Conservation (phyloP, 495 filamentous ascomycete species). For the Xylaria acuta region DNA sequence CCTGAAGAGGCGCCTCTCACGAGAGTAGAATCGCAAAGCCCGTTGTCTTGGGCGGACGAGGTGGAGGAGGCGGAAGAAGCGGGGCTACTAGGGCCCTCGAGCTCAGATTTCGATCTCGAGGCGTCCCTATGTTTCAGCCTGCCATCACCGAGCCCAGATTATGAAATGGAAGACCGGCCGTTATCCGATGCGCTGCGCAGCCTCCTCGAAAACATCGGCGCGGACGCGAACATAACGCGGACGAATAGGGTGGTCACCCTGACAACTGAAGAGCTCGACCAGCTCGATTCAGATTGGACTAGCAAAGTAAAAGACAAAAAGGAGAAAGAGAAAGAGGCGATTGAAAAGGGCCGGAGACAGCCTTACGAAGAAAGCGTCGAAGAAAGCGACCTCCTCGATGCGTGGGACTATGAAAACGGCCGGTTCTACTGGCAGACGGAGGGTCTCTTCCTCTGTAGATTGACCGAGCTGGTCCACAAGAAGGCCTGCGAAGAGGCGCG, state of each 20-base stretch:
- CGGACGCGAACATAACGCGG: not conserved
- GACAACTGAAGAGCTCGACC: not conserved
- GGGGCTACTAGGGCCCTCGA: not conserved
- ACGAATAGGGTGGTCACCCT: too few species aligned
- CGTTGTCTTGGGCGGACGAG: not conserved
- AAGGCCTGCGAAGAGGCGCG: not conserved
- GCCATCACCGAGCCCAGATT: not conserved
- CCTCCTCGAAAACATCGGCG: not conserved
- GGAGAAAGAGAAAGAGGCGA: not conserved
- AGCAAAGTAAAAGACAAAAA: not conserved
- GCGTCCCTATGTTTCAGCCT: too few species aligned
- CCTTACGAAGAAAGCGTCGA: not conserved
- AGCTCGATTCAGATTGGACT: not conserved
- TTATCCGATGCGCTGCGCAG: not conserved
- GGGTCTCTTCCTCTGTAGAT: not conserved
- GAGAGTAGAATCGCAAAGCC: not conserved
- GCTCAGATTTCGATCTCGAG: not conserved
- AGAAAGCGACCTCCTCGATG: not conserved
- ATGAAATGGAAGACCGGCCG: not conserved
- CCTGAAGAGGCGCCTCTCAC: not conserved
- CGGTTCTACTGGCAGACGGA: slow-evolving; percentile 15
- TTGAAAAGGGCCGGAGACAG: not conserved
- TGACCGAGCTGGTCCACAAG: not conserved
- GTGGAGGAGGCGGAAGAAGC: not conserved
- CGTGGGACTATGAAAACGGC: not conserved